Evolutionary conservation across 2,329 filamentous ascomycete genomes (phyloP).

Genomic region (Trichoderma semiorbis): DNA sequence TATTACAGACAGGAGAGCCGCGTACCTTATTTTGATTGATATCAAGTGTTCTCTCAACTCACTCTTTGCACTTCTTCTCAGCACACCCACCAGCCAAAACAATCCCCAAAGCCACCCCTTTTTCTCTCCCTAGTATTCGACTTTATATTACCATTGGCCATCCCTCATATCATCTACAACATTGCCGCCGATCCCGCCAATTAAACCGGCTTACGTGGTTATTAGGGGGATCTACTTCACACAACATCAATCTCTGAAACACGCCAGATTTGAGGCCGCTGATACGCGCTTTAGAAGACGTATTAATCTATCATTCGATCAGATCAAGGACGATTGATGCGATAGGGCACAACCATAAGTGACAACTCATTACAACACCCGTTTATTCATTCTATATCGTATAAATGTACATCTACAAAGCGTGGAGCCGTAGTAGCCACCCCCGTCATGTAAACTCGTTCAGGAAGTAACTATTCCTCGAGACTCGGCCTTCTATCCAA

Average conservation of each 20-base stretch:
- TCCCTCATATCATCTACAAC: background rate
- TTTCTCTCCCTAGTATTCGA: background rate
- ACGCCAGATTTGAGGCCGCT: background rate
- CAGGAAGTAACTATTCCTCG: constrained; percentile 12
- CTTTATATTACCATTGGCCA: background rate
- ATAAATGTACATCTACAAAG: constrained; percentile 17
- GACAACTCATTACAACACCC: constrained; percentile 4
- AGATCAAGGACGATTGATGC: background rate
- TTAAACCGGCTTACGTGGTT: background rate
- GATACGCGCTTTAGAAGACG: background rate
- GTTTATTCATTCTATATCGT: constrained; percentile 20
- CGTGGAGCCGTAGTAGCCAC: constrained; percentile 8
- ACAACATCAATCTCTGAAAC: background rate
- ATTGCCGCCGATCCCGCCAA: background rate
- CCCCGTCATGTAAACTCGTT: constrained; percentile 10
- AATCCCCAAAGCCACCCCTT: background rate
- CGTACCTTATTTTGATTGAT: background rate
- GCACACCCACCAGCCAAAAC: background rate
- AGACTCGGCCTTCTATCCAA: constrained; percentile 19
- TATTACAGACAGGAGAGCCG: background rate
- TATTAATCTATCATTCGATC: background rate
- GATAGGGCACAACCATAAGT: background rate
- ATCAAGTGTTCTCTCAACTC: background rate
- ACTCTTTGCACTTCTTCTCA: background rate
- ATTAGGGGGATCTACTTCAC: background rate